These are phyloP conservation scores for Rutidosis leptorrhynchoides DNA, from an alignment of 129 eudicot species.

Conservation along the genomic window DNA sequence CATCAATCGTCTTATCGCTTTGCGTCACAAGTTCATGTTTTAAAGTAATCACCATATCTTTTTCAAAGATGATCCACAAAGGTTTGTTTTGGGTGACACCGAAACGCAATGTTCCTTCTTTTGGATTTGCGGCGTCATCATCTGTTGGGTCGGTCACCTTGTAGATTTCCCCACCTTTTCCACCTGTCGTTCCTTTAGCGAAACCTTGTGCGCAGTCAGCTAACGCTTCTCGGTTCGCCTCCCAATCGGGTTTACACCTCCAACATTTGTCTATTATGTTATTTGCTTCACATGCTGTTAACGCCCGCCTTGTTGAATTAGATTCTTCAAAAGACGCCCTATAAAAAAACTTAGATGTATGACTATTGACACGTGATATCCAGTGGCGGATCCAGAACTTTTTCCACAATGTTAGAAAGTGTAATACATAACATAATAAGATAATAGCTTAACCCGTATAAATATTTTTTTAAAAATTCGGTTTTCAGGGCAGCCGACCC, in stretches of 20 bases:
- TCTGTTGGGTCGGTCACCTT: conserved; percentile 59
- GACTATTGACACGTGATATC: not conserved
- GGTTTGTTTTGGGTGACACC: conserved; percentile 61
- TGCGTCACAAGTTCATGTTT: conserved; percentile 55
- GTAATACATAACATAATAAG: too few relatives aligned
- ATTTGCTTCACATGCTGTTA: conserved; percentile 41
- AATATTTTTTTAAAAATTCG: too few relatives aligned
- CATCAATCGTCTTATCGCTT: conserved; percentile 72
- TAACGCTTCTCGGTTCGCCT: conserved; percentile 49
- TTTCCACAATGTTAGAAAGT: too few relatives aligned
- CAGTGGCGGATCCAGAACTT: too few relatives aligned
- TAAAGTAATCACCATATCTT: conserved; percentile 48
- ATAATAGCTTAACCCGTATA: too few relatives aligned
- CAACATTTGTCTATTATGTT: conserved; percentile 72
- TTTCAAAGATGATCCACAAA: conserved; percentile 58
- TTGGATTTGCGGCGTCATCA: conserved; percentile 41
- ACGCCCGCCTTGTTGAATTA: conserved; percentile 47
- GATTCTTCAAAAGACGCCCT: not conserved
- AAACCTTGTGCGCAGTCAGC: conserved; percentile 65
- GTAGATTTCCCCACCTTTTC: conserved; percentile 45
- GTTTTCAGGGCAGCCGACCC: too few relatives aligned
- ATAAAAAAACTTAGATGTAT: not conserved
- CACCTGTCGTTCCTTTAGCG: conserved; percentile 55
- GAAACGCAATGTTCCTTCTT: conserved; percentile 67
- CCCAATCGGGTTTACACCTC: conserved; percentile 68